These are phyloP conservation scores for Boletus vermiculosoides DNA, from an alignment of 768 basidiomycete species.

Conservation along the genomic window DNA sequence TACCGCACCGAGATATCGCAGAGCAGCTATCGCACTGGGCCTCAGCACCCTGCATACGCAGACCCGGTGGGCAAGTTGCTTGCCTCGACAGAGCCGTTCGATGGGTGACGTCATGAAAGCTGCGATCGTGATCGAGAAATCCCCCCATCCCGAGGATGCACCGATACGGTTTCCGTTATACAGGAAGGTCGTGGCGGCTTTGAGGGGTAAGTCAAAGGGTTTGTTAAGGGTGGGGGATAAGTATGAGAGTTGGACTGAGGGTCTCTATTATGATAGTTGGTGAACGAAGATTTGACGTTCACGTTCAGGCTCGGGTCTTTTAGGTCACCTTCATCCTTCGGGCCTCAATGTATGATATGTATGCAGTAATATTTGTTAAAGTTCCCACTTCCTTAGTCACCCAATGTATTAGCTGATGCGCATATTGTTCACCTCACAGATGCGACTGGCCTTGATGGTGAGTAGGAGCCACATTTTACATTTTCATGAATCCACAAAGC, in stretches of 20 bases:
- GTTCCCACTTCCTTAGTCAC: not conserved
- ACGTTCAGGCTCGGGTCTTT: not conserved
- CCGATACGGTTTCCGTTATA: constrained; percentile 19
- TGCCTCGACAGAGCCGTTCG: not conserved
- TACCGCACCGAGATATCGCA: constrained; percentile 14
- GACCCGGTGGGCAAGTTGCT: constrained; percentile 8
- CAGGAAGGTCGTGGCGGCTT: not conserved
- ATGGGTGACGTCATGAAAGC: constrained; percentile 19
- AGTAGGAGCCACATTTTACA: not conserved
- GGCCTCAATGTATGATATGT: not conserved
- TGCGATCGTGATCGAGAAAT: constrained; percentile 14
- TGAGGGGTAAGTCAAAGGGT: constrained; percentile 14
- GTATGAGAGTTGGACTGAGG: constrained; percentile 20
- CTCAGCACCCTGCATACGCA: constrained; percentile 22
- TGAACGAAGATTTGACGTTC: not conserved
- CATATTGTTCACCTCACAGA: not conserved
- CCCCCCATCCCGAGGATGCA: constrained; percentile 13
- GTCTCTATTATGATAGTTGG: constrained; percentile 10
- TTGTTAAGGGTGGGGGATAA: constrained; percentile 9
- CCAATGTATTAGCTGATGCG: not conserved
- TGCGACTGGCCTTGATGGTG: not conserved
- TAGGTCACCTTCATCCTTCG: not conserved
- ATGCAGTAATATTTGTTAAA: not conserved
- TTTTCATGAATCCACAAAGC: not conserved
- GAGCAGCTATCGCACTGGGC: not conserved